These are phyloP conservation scores for Hydrangea macrophylla DNA, from an alignment of 148 eudicot genomes.

Conservation along the genomic window DNA sequence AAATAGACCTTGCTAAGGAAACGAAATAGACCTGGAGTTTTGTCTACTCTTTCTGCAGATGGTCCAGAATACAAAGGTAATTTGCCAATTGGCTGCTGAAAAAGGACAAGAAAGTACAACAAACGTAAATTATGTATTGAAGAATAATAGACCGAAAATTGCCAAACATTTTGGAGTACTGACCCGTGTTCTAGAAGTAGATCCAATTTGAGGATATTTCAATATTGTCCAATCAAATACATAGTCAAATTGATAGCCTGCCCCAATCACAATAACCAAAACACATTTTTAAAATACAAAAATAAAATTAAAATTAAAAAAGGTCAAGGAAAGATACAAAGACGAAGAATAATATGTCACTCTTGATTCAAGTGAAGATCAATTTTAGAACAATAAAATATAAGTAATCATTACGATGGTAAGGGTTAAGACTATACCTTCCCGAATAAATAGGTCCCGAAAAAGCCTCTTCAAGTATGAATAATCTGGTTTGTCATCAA, in stretches of 20 bases:
- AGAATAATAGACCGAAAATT: background rate
- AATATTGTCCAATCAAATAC: conserved; percentile 98
- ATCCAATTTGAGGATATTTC: conserved; percentile 93
- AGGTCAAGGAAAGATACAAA: too few species aligned
- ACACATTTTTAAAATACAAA: too few species aligned
- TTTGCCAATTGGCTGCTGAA: conserved; percentile 59
- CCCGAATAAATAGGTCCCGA: conserved; percentile 90
- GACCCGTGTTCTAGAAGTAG: conserved; percentile 81
- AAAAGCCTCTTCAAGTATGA: conserved; percentile 94
- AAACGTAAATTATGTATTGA: background rate
- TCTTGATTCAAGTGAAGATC: background rate
- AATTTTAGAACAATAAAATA: background rate
- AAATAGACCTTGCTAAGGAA: background rate
- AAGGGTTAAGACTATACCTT: conserved; percentile 45
- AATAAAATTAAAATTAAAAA: too few species aligned
- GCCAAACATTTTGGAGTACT: conserved; percentile 13
- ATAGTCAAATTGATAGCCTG: conserved; percentile 97
- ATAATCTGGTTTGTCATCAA: conserved; percentile 98
- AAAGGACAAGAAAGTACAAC: background rate
- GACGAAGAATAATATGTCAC: background rate
- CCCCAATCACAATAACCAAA: conserved; percentile 6
- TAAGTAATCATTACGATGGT: background rate
- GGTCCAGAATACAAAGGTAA: conserved; percentile 64
- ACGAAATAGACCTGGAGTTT: conserved; percentile 55
- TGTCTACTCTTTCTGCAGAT: conserved; percentile 70